Base-by-base conservation (phyloP, 1,284 basidiomycete species). In the Sporisorium graminicola region DNA sequence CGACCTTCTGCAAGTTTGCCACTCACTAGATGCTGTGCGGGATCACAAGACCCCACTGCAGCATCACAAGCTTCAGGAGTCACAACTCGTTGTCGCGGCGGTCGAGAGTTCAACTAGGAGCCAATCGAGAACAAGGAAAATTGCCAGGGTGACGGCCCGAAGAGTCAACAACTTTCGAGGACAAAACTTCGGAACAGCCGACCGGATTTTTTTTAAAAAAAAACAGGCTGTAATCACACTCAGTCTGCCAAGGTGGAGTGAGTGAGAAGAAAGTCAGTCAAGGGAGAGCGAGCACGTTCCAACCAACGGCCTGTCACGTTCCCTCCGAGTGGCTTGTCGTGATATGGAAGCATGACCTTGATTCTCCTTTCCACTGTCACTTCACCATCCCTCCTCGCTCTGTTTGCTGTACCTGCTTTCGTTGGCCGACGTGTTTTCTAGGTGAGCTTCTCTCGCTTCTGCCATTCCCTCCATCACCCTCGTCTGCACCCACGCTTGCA, bases 251-350 rank as follows among this genome's bases (percentile, higher is more conserved):
- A 40, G 49, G 51, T 59, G 56, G 43, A 18, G 37, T 42, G 10
- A 57, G 12, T 42, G 10, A 57, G 12, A 35, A 43, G 31, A 46
- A 35, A 31, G 37, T 18, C 18, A 33, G n/a, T 12, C n/a, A n/a
- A n/a, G 33, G 42, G 3, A 40, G 18, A 57, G 53, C 44, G 58
- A 61, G 68, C 68, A 71, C 68, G 68, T 71, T 71, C 67, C 68
- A 58, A 53, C 54, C 42, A 63, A 13, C 60, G 22, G 37, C 31
- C 26, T 62, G 62, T 65, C 68, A 71, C 68, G 68, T 71, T 71
- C 63, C 55, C 56, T 55, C 24, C 29, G 29, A n/a, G 35, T 50
- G 49, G 9, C 18, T 50, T 50, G 29, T 14, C 31, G 2, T 50
- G 27, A 31, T 50, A 47, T 46, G 46, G 49, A 46, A 40, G 35